phyloP scores from a whole-genome alignment of 345 rosid species.

The Eucalyptus urophylla region DNA sequence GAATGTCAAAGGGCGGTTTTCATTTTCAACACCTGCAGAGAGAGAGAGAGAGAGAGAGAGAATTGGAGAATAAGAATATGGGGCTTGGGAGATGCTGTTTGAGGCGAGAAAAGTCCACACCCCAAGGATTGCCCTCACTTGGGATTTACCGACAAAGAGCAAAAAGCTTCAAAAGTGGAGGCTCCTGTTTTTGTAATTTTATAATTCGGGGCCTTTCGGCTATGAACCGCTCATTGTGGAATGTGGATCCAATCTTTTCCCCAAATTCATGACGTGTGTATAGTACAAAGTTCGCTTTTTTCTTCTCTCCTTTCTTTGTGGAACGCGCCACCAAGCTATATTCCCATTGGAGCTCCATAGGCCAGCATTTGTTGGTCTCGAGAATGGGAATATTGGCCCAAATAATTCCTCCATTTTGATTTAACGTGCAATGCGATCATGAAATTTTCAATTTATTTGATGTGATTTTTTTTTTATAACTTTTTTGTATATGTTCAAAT shows the following conservation, averaged over 20 bases:
- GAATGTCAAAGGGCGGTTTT: conserved; percentile 34
- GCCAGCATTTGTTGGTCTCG: background rate
- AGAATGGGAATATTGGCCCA: background rate
- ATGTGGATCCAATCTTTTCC: background rate
- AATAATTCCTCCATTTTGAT: too few species aligned
- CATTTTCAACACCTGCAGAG: background rate
- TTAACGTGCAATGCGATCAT: rapidly evolving
- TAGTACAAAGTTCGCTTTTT: background rate
- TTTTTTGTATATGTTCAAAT: background rate
- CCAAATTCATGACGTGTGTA: background rate
- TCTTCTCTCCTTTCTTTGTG: background rate
- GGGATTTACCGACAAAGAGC: background rate
- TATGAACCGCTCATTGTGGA: background rate
- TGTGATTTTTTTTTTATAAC: rapidly evolving
- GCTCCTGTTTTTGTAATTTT: background rate
- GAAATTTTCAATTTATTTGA: too few species aligned
- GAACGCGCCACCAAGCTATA: background rate
- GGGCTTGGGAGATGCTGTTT: background rate
- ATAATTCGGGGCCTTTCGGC: background rate
- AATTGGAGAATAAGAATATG: too few species aligned
- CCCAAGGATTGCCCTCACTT: background rate
- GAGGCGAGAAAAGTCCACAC: conserved; percentile 16
- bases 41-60: too few species aligned
- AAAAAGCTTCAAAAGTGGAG: background rate
- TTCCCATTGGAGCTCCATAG: background rate